These are phyloP conservation scores for Trichoderma lentiforme DNA, from an alignment of 2,329 filamentous ascomycete species.

Conservation along the genomic window DNA sequence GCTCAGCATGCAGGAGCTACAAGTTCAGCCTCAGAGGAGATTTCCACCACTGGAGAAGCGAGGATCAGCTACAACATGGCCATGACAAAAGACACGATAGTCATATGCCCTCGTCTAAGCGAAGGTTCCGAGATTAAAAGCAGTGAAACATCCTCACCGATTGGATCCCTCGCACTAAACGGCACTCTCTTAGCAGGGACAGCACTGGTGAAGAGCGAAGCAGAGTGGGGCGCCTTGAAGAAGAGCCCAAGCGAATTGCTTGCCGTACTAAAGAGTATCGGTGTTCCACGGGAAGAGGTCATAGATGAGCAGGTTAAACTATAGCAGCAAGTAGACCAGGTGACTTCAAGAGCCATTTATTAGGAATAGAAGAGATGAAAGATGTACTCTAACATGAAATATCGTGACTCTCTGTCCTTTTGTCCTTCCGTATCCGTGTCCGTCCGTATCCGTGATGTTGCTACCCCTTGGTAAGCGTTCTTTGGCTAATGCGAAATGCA, in stretches of 20 bases:
- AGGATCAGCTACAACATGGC: slow-evolving; percentile 63
- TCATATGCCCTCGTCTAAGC: slow-evolving; percentile 51
- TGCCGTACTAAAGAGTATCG: slow-evolving; percentile 29
- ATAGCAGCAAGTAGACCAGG: not conserved
- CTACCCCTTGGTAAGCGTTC: not conserved
- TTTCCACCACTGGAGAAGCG: slow-evolving; percentile 39
- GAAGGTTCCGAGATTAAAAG: slow-evolving; percentile 44
- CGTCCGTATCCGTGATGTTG: not conserved
- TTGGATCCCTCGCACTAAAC: slow-evolving; percentile 52
- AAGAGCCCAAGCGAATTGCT: slow-evolving; percentile 24
- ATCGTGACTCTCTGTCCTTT: not conserved
- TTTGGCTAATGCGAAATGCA: not conserved
- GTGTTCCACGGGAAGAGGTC: slow-evolving; percentile 24
- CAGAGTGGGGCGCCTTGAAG: slow-evolving; percentile 54
- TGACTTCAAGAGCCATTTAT: not conserved
- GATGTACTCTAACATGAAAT: not conserved
- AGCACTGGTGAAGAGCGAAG: slow-evolving; percentile 57
- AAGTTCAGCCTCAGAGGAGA: slow-evolving; percentile 20
- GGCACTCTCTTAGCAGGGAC: slow-evolving; percentile 63
- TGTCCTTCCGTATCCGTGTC: not conserved
- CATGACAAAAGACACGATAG: slow-evolving; percentile 52
- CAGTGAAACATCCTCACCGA: slow-evolving; percentile 30
- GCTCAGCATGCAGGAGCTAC: slow-evolving; percentile 18
- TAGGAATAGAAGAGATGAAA: not conserved
- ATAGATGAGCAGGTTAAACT: not conserved